These are phyloP conservation scores for Clonostachys chloroleuca DNA, from an alignment of 2,329 filamentous ascomycete genomes.

Conservation along the genomic window DNA sequence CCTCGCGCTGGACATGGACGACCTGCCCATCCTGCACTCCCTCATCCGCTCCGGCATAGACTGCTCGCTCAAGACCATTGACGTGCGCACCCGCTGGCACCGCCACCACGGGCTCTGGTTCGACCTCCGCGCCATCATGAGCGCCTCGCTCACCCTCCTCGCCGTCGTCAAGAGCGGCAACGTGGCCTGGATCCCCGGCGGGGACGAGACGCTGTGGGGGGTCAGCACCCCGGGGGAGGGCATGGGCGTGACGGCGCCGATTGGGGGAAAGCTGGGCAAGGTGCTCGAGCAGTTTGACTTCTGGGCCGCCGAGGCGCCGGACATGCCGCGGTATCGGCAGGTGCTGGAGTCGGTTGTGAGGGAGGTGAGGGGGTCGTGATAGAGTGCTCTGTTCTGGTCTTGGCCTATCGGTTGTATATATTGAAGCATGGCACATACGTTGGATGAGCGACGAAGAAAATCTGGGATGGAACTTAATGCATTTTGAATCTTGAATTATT, in stretches of 20 bases:
- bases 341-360: conserved; percentile 6
- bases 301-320: conserved; percentile 9
- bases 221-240: neutral
- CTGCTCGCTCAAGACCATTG: conserved; percentile 12
- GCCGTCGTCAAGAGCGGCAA: conserved; percentile 10
- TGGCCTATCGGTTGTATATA: no score
- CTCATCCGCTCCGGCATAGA: conserved; percentile 10
- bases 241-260: conserved; percentile 3
- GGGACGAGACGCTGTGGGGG: conserved; percentile 8
- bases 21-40: conserved; percentile 6
- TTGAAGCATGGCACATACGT: no score
- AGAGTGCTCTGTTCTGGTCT: no score
- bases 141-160: conserved; percentile 8
- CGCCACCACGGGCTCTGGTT: conserved; percentile 18
- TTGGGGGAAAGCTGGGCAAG: conserved; percentile 10
- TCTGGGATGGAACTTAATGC: no score
- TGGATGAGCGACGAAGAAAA: no score
- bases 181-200: conserved; percentile 10
- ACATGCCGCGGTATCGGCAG: conserved; percentile 7
- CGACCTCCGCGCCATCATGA: conserved; percentile 11
- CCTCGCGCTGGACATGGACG: conserved; percentile 5
- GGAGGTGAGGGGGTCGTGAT: conserved; percentile 6
- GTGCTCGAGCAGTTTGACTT: conserved; percentile 10
- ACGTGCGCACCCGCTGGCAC: conserved; percentile 10
- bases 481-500: no score